Conservation (phyloP, 2,329 filamentous ascomycete genomes). For the Aspergillus sp. region DNA sequence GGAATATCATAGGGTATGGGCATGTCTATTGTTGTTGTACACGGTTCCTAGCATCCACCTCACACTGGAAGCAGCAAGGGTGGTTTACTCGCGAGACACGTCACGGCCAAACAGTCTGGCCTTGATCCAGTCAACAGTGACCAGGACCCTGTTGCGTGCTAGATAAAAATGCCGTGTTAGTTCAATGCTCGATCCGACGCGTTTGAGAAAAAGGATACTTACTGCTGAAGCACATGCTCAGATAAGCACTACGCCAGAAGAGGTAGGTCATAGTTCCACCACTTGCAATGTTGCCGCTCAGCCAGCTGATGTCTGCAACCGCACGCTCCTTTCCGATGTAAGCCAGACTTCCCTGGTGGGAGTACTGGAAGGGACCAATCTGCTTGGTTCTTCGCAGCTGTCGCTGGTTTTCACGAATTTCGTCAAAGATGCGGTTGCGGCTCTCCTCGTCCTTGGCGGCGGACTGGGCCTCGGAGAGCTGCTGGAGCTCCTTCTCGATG, state of each 20-base stretch:
- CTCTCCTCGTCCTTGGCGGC: conserved; percentile 65
- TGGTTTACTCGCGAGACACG: conserved; percentile 56
- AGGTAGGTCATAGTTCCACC: conserved; percentile 94
- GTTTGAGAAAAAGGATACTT: conserved; percentile 49
- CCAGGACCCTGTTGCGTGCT: conserved; percentile 93
- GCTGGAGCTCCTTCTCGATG: conserved; percentile 72
- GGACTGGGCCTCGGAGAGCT: conserved; percentile 65
- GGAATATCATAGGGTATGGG: conserved; percentile 16
- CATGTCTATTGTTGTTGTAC: conserved; percentile 17
- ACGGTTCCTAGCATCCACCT: conserved; percentile 9
- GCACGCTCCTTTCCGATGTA: conserved; percentile 99
- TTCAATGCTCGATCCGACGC: conserved; percentile 8
- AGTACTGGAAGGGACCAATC: conserved; percentile 97
- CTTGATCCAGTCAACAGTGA: conserved; percentile 94
- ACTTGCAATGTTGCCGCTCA: conserved; percentile 92
- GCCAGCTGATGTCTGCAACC: conserved; percentile 95
- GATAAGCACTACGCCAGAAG: conserved; percentile 96
- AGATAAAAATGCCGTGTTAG: conserved; percentile 11
- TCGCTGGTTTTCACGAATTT: conserved; percentile 86
- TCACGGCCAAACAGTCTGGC: conserved; percentile 95
- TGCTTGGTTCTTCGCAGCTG: conserved; percentile 87
- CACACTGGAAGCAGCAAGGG: neutral
- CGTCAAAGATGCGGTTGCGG: conserved; percentile 59
- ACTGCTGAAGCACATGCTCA: conserved; percentile 99
- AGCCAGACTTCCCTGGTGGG: conserved; percentile 91